Base-by-base conservation (phyloP, 2,329 filamentous ascomycete species). In the Botrytis medusae region DNA sequence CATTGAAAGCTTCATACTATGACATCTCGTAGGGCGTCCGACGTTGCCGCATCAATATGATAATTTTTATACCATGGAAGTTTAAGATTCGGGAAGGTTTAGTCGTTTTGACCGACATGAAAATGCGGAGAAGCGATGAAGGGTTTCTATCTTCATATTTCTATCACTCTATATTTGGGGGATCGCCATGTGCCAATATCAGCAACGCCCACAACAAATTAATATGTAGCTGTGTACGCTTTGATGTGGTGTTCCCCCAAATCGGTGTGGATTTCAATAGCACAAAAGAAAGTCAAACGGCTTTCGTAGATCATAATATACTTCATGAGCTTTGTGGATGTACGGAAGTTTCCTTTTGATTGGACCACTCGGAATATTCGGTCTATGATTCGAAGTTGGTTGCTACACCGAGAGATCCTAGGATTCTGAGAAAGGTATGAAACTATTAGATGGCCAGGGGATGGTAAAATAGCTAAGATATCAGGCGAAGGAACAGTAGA, bases 281-380 rank as follows among this genome's bases (percentile, higher is more conserved):
- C 63, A 72, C 20, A 51, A 37, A 20, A 29, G 37, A 67, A 54
- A 10, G 29, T 40, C 37, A 72, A 72, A 72, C 71, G 71, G 62
- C 32, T 61, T 51, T 60, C 29, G 63, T 69, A 69, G 71, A 72
- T 69, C 71, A 60, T 51, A 69, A 61, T 61, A 57, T 67, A 60
- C 65, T 32, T 69, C 54, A 72, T 29, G 40, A 54, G 48, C 29
- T 46, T 48, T 29, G 54, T 67, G 46, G 32, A 14, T 12, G 34
- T 71, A 20, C 51, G n/a, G 32, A 59, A 20, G 10, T 32, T 37
- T 61, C 32, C 34, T 37, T 14, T 61, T 29, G 57, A 63, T 60
- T 34, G 57, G 40, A 18, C 22, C 32, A 29, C 40, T 68, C 60
- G 40, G 70, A n/a, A 37, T 40, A 29, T 59, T 67, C 29, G 12